Evolutionary conservation across 495 filamentous ascomycete species (phyloP).

Genomic region (Echria macrotheca): DNA sequence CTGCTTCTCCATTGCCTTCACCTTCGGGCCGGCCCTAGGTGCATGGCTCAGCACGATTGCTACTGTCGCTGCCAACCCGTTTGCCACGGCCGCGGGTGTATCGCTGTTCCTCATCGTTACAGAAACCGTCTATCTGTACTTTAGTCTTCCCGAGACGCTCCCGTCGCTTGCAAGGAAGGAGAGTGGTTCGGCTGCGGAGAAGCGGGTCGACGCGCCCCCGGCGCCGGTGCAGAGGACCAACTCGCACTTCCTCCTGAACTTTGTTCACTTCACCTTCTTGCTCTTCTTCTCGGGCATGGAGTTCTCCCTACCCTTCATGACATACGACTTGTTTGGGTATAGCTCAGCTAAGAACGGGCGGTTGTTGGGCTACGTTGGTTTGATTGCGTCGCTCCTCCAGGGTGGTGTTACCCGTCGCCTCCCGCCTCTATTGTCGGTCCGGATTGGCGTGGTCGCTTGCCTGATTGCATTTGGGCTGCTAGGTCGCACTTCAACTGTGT

Average conservation of each 20-base stretch:
- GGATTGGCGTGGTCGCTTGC: slow-evolving; percentile 72
- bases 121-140: slow-evolving; percentile 87
- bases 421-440: slow-evolving; percentile 70
- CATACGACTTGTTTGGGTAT: slow-evolving; percentile 83
- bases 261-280: slow-evolving; percentile 84
- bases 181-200: slow-evolving; percentile 20
- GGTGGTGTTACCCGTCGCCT: slow-evolving; percentile 76
- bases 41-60: slow-evolving; percentile 71
- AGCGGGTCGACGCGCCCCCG: slow-evolving; percentile 14
- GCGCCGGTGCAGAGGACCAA: slow-evolving; percentile 56
- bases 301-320: slow-evolving; percentile 94
- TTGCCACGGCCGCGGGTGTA: slow-evolving; percentile 82
- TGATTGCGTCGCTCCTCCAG: slow-evolving; percentile 87
- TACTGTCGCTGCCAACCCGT: slow-evolving; percentile 81
- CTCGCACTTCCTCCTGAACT: slow-evolving; percentile 74
- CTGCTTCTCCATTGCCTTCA: slow-evolving; percentile 97
- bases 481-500: slow-evolving; percentile 56
- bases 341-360: slow-evolving; percentile 73
- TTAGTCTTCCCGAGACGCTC: slow-evolving; percentile 82
- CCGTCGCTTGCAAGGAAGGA: slow-evolving; percentile 42
- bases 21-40: slow-evolving; percentile 87
- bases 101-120: slow-evolving; percentile 73
- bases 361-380: slow-evolving; percentile 87
- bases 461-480: slow-evolving; percentile 76
- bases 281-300: slow-evolving; percentile 98